Base-by-base conservation (phyloP, 129 eudicot genomes). In the Cynara cardunculus region DNA sequence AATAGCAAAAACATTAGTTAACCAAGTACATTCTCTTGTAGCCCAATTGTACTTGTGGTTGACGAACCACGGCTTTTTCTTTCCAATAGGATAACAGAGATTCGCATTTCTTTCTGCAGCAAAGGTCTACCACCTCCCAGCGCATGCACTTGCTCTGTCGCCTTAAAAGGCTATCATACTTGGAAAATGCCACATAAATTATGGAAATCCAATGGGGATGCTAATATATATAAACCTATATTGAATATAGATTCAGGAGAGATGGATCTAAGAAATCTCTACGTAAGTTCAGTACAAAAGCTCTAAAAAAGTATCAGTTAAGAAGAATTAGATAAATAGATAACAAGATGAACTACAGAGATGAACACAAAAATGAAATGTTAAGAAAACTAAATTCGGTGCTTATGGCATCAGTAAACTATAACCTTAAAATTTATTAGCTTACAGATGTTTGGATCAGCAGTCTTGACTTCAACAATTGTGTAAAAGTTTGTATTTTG, bases 381-480 rank as follows among this genome's bases (percentile, higher is more conserved):
- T 18, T 18, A 56, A 56, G n/a, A n/a, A 56, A n/a, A 24, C n/a
- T 56, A 56, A 49, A 56, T 18, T n/a, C 22, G 65, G 65, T 56
- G 65, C 65, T 56, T 56, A 64, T 64, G 28, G 69, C 28, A 64
- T 64, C 69, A 64, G 5, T 64, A 19, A 64, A 22, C 69, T 64
- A 64, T 64, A 64, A 64, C 13, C 26, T 64, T 64, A 21, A 24
- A 22, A 64, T 0, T 21, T 22, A 21, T 10, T 24, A 64, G 70
- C 24, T 76, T 56, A 5, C 18, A 14, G 22, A 75, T 59, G 70
- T 59, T 74, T 75, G 49, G 64, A 46, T 28, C 35, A 32, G 25
- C 62, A 64, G 56, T 62, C 64, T 77, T 35, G 61, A 64, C 61
- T 77, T 64, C 72, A 64, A 34, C 34, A 71, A 46, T 53, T 56